A percentile compares a stretch with the other conserved stretches of the same genome.
These are phyloP conservation scores for Chlorella sp. DNA, from an alignment of 139 green algal genomes.

Conservation along the genomic window DNA sequence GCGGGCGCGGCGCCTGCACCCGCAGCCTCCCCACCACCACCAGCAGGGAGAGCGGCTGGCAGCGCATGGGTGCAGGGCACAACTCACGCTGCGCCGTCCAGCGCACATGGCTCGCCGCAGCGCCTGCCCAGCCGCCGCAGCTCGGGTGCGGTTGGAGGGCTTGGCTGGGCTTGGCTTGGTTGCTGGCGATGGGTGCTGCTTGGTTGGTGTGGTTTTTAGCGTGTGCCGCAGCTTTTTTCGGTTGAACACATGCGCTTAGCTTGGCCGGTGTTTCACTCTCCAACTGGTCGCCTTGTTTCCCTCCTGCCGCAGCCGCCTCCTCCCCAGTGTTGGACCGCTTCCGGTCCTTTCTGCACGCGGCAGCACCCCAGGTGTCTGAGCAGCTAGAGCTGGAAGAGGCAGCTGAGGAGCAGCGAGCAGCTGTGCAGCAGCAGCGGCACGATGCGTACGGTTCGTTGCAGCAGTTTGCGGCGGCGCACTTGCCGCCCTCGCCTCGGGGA, in stretches of 20 bases:
- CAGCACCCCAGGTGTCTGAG: neutral
- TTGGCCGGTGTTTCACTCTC: too few species aligned
- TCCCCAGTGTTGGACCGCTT: neutral
- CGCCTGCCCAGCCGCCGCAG: too few species aligned
- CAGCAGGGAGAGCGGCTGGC: neutral
- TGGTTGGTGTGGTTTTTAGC: too few species aligned
- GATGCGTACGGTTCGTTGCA: neutral
- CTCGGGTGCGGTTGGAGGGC: too few species aligned
- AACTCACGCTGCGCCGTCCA: too few species aligned
- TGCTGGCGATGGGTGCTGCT: too few species aligned
- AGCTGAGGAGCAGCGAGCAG: neutral
- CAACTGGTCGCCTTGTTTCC: too few species aligned
- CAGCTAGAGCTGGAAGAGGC: neutral
- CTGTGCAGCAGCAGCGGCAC: slow-evolving; percentile 3
- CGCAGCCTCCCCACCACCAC: neutral
- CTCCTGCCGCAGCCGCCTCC: neutral
- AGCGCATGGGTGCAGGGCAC: too few species aligned
- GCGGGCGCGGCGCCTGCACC: neutral
- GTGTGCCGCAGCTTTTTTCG: too few species aligned
- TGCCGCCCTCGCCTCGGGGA: neutral
- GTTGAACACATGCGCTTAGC: too few species aligned
- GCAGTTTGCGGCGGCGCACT: neutral
- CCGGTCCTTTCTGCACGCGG: slow-evolving; percentile 4
- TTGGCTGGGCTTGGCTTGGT: too few species aligned
- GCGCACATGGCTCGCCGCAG: too few species aligned